Percentiles rank a stretch among this genome's conserved stretches.
Evolutionary conservation across 2,329 filamentous ascomycete genomes (phyloP).

Genomic region (Fusarium scirpi): DNA sequence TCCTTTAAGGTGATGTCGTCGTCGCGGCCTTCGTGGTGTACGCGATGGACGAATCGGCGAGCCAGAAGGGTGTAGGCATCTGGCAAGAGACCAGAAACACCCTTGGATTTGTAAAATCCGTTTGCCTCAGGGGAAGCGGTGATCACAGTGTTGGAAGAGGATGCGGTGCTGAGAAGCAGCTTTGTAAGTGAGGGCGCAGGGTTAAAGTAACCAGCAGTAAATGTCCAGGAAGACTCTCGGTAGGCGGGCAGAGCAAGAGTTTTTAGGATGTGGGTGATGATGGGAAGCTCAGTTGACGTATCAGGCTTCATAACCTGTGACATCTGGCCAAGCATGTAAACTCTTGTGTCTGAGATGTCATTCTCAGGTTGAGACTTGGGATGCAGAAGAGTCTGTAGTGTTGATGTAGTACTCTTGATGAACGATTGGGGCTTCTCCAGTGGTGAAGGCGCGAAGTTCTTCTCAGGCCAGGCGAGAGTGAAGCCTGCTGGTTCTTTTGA

Average conservation of each 20-base stretch:
- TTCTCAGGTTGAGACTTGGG: constrained; percentile 31
- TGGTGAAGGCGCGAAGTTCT: constrained; percentile 81
- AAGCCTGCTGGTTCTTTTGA: constrained; percentile 68
- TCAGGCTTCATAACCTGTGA: constrained; percentile 84
- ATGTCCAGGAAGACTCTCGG: constrained; percentile 84
- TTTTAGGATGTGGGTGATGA: constrained; percentile 79
- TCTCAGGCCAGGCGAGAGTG: constrained; percentile 76
- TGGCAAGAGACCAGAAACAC: constrained; percentile 89
- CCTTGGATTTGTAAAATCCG: constrained; percentile 90
- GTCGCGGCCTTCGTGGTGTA: constrained; percentile 60
- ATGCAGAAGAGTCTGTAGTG: constrained; percentile 75
- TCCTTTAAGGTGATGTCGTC: constrained; percentile 80
- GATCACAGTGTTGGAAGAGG: constrained; percentile 80
- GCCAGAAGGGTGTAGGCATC: constrained; percentile 93
- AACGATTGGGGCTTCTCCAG: constrained; percentile 77
- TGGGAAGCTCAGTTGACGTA: constrained; percentile 88
- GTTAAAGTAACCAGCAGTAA: constrained; percentile 99
- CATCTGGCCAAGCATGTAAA: constrained; percentile 90
- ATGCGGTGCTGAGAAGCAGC: constrained; percentile 80
- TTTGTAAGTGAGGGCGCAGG: constrained; percentile 86
- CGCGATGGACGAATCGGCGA: constrained; percentile 78
- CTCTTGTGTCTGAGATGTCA: constrained; percentile 69
- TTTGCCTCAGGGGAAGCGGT: constrained; percentile 95
- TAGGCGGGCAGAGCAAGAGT: constrained; percentile 74
- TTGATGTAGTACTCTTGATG: constrained; percentile 73